A percentile compares a stretch with the other conserved stretches of the same genome.
phyloP scores from a whole-genome alignment of 2,329 filamentous ascomycete species.

The Trichoderma sp. region DNA sequence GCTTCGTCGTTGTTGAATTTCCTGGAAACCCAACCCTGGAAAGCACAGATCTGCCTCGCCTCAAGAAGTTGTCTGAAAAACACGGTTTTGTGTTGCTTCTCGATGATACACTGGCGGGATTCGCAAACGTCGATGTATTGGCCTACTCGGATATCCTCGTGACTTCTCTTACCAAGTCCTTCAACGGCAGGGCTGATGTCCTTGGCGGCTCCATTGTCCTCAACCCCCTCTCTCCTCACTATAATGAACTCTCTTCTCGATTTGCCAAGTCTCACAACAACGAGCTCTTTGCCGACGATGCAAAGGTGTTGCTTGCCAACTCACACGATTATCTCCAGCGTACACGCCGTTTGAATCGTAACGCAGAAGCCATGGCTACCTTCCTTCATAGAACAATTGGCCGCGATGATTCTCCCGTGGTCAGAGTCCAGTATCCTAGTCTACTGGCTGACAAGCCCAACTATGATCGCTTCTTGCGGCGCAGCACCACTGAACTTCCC shows the following conservation, averaged over 20 bases:
- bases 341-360: constrained; percentile 40
- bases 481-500: constrained; percentile 42
- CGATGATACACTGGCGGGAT: constrained; percentile 49
- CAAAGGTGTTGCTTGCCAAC: constrained; percentile 44
- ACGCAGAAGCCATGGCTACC: constrained; percentile 41
- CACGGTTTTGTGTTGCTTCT: constrained; percentile 45
- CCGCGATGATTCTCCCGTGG: constrained; percentile 36
- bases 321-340: constrained; percentile 43
- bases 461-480: constrained; percentile 38
- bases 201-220: constrained; percentile 52
- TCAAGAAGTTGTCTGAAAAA: constrained; percentile 40
- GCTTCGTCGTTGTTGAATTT: constrained; percentile 48
- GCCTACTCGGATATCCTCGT: constrained; percentile 48
- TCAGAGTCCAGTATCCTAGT: constrained; percentile 44
- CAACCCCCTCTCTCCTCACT: constrained; percentile 44
- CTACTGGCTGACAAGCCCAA: constrained; percentile 33
- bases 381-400: constrained; percentile 35
- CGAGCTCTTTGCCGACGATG: constrained; percentile 48
- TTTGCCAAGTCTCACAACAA: constrained; percentile 36
- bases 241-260: constrained; percentile 36
- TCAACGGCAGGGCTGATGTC: constrained; percentile 55
- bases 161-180: constrained; percentile 56
- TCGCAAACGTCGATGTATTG: constrained; percentile 51
- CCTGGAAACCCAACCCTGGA: constrained; percentile 38
- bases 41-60: constrained; percentile 33